Base-by-base conservation (phyloP, 331 rosid species). In the Malus hybrid region DNA sequence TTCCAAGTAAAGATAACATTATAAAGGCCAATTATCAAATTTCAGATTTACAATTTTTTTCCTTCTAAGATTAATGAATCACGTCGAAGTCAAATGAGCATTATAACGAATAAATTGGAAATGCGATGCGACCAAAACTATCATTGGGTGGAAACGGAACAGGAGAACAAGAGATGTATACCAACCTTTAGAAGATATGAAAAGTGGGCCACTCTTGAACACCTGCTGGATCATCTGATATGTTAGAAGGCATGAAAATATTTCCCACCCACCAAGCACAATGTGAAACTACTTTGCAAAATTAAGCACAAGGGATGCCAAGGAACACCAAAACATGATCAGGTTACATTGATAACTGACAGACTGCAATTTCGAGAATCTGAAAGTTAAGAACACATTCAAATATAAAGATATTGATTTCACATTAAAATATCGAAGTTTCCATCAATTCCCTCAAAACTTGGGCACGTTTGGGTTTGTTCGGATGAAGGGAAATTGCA, bases 111-210 rank as follows among this genome's bases (percentile, higher is more conserved):
- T 42, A 42, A 10, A 42, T 42, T 42, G 48, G 14, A 42, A 42
- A 42, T 42, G 5, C 15, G 24, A 63, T 11, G 67, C 7, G 12
- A 31, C 18, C 4, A 67, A 70, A 63, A 33, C 29, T 66, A 6
- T 13, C 22, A 4, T 39, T 10, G 29, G 24, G 65, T 57, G 63
- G 72, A 29, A 31, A 70, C 79, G 28, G 13, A 50, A 42, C 65
- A 69, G 46, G 6, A 32, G 33, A 20, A 52, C 18, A 18, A 13
- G 67, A 72, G 36, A 36, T 39, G 32, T 67, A 56, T 34, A 83
- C 92, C 61, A 80, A 94, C 99, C 99, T 89, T 95, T 95, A 13
- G 99, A 95, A 71, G 99, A 95, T 86, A 95, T 95, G 86, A 90
- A 95, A 81, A 95, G 96, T 7, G 97, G 97, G 73, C 99, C 99